These are phyloP conservation scores for Cercospora nicotianae DNA, from an alignment of 2,329 filamentous ascomycete species.

Conservation along the genomic window DNA sequence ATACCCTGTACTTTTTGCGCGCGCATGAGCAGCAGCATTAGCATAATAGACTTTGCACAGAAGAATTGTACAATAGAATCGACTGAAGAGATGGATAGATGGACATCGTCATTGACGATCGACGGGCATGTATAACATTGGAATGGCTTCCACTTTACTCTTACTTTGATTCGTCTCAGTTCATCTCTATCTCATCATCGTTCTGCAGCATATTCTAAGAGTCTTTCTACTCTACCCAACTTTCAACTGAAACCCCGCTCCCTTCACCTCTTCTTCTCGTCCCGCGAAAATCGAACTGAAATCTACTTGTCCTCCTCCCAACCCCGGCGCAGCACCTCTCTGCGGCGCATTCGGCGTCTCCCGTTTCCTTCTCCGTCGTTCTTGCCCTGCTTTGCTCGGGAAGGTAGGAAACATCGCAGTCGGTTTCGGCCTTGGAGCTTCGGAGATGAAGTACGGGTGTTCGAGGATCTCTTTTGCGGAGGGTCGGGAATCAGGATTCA, in stretches of 20 bases:
- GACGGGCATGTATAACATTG: too few relatives aligned
- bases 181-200: too few relatives aligned
- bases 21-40: not conserved
- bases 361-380: conserved; percentile 66
- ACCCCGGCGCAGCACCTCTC: conserved; percentile 56
- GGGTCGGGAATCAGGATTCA: conserved; percentile 73
- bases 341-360: conserved; percentile 81
- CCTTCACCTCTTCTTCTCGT: conserved; percentile 49
- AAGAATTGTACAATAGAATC: not conserved
- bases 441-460: conserved; percentile 77
- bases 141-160: too few relatives aligned
- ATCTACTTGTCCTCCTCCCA: conserved; percentile 42
- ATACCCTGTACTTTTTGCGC: not conserved
- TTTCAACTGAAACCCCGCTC: conserved; percentile 48
- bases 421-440: conserved; percentile 86
- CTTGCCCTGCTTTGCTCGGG: conserved; percentile 89
- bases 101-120: too few relatives aligned
- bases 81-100: not conserved
- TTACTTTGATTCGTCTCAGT: too few relatives aligned
- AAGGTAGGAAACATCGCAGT: conserved; percentile 96
- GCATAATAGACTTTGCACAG: not conserved
- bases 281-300: conserved; percentile 54
- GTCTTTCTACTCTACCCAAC: too few relatives aligned
- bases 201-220: too few relatives aligned
- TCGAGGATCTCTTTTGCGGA: conserved; percentile 70